Base-by-base conservation (phyloP, 139 green algal species). In the Chlorella sp. region DNA sequence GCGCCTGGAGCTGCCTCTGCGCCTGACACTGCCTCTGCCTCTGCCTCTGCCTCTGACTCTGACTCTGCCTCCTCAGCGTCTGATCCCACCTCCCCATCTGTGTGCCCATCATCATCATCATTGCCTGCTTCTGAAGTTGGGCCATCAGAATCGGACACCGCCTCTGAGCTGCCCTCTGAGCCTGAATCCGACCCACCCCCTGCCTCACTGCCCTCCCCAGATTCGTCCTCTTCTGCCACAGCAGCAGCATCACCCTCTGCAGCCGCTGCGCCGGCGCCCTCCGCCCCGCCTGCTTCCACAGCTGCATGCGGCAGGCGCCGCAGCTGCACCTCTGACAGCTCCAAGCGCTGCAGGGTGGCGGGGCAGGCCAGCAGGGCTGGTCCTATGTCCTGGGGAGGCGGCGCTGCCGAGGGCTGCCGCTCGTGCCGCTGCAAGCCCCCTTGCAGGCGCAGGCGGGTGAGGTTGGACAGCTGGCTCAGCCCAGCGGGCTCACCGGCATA, bases 331-430 rank as follows among this genome's bases (percentile, higher is more conserved):
- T 19, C 83, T 3, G 37, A 26, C 64, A 88, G 68, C 84, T 81
- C 84, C 39, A 80, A 28, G 0, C 84, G 39, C 24, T n/a, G 26
- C 84, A 88, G 68, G 39, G 36, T 40, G 16, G 34, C 11, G 16
- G 84, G 40, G 83, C 83, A 87, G 7, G 60, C 83, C 36, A 87
- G 83, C 83, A 87, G 83, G 36, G 24, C 36, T 0, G 66, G 30
- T 15, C 21, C 37, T 0, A 61, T 36, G 11, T 78, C 60, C 76
- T 40, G 60, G 79, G 28, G 11, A 32, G 30, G 1, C 12, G 34
- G 42, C 15, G 30, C 30, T 39, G n/a, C n/a, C n/a, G 42, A 22
- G 30, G 21, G 12, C 1, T 32, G 60, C 22, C 61, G 3, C 30
- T 40, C 22, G 14, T 5, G 21, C 4, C 32, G 18, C 0, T 75